A percentile compares a stretch with the other conserved stretches of the same genome.
Evolutionary conservation across 257 asterid species (phyloP).

Genomic region (Solanum chilense): DNA sequence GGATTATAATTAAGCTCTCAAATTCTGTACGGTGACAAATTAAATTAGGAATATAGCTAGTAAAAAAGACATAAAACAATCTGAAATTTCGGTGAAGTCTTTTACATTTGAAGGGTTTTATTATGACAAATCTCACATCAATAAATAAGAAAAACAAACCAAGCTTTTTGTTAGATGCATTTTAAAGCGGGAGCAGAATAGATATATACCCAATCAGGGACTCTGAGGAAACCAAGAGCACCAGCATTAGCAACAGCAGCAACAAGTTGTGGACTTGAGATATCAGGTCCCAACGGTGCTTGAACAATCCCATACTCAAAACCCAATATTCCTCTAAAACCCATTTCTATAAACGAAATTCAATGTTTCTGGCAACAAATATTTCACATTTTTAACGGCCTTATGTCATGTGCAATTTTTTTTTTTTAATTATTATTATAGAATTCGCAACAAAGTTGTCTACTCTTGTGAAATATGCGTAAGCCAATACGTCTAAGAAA

Average conservation of each 20-base stretch:
- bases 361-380: not conserved
- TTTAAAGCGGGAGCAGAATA: not conserved
- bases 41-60: not conserved
- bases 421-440: too few species aligned
- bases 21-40: not conserved
- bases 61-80: not conserved
- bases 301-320: slow-evolving; percentile 82
- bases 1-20: not conserved
- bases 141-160: not conserved
- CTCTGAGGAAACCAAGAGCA: slow-evolving; percentile 57
- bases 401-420: not conserved
- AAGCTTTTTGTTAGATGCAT: not conserved
- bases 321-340: slow-evolving; percentile 77
- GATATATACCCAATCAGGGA: slow-evolving; percentile 61
- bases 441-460: not conserved
- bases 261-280: slow-evolving; percentile 73
- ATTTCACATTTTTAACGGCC: not conserved
- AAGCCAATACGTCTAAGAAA: not conserved
- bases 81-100: not conserved
- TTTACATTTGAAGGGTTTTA: not conserved
- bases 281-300: slow-evolving; percentile 88
- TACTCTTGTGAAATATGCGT: not conserved
- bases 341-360: slow-evolving; percentile 27
- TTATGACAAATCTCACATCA: not conserved
- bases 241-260: slow-evolving; percentile 87